Evolutionary conservation across 495 filamentous ascomycete genomes (phyloP), one percentile per base, ranked within the genome.

Genomic region (Podospora bellae-mahoneyi): DNA sequence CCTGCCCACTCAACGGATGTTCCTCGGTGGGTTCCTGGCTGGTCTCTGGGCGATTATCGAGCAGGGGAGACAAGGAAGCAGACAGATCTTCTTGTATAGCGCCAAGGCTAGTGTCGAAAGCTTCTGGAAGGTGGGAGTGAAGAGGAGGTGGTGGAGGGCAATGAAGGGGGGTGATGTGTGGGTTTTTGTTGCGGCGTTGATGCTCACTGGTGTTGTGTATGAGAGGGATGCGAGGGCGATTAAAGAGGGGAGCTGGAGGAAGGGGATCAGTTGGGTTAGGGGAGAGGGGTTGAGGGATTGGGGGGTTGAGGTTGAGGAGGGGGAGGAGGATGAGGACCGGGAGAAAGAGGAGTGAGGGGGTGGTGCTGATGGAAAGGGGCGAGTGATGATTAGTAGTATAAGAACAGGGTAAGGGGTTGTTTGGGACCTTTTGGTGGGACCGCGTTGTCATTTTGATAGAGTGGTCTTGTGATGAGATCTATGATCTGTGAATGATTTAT

Each of bases 111-210:
- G 90, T 54, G 79, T 97, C 34, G 91, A 97, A 72, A 90, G 86
- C 48, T 75, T 91, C 57, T 98, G 92, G 92, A 97, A 97, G 82
- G 90, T 96, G 0, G 91, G 93, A 13, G 86, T 88, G 60, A 98
- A 98, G 86, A 83, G 88, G 44, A 85, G 91, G 4, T 89, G 89
- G 83, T 96, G 94, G 91, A 87, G 83, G 64, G 91, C 91, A 6
- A 82, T 94, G 74, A 88, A 84, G 62, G 88, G 90, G 32, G 93
- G 93, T 5, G 94, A 97, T 78, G 85, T 97, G 27, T 84, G 88
- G 82, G 76, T 99, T 2, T 91, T 99, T 76, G 88, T 92, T 7
- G 71, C 86, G 26, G 89, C 91, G 30, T 83, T 96, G 82, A 90
- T 90, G 60, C 70, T 94, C 28, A 85, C 96, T 60, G 92, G 92